Evolutionary conservation across 257 asterid genomes (phyloP), one percentile per base, ranked within the genome.

Genomic region (Lavandula angustifolia): DNA sequence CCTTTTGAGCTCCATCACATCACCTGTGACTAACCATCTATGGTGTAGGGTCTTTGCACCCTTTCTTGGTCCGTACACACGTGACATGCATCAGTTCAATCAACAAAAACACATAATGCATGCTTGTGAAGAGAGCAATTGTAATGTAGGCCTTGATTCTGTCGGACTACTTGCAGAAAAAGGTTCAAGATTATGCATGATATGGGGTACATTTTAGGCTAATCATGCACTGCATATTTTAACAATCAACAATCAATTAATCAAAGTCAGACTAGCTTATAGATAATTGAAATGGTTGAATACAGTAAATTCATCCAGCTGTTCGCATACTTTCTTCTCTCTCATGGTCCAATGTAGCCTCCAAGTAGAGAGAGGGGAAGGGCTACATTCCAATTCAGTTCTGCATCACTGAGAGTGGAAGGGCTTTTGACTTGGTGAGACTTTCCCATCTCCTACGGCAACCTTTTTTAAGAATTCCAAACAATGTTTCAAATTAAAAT

Each of bases 291-390:
- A 47, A 46, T 9, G 27, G 60, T 58, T 57, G 53, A 48, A 57
- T 12, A 67, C 12, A 35, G 11, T 1, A 5, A 35, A 11, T 1
- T 10, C 12, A 10, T 37, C 22, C 53, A 48, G 17, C 34, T 68
- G 42, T 49, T 4, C 33, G 22, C 48, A 33, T 10, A 33, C 17
- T 49, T 37, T 64, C 1, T 10, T 2, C 12, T 38, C 27, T 35
- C 29, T 3, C 32, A 70, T 70, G 64, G 69, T 62, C 75, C 66
- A 35, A 47, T 55, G 3, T 54, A 33, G 17, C 31, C 14, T 32
- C 27, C 67, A 41, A 40, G 22, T 67, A 44, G 50, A 70, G 75
- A 33, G 69, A 53, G 50, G 75, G 74, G 57, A 34, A 42, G 42
- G 32, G 17, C 62, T 60, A 60, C 16, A 9, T 3, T 59, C 60